Percentiles rank a stretch among this genome's conserved stretches.
These are phyloP conservation scores for Pseudogymnoascus sp. DNA, from an alignment of 2,329 filamentous ascomycete species.

Conservation along the genomic window DNA sequence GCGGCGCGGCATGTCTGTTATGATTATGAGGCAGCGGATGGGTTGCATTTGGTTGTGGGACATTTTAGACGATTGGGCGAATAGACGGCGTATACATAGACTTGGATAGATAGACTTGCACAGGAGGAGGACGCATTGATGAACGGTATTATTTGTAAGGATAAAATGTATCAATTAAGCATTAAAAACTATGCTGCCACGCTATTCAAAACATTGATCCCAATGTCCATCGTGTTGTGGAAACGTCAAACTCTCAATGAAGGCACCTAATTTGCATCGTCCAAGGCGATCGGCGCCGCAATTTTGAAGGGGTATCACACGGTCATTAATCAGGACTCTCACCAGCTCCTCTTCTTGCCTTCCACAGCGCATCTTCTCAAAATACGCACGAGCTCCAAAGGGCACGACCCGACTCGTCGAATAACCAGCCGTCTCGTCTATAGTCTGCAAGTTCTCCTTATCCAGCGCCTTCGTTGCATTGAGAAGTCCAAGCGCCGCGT, in stretches of 20 bases:
- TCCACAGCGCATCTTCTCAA: constrained; percentile 76
- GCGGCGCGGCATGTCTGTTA: constrained; percentile 29
- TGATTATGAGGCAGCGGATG: constrained; percentile 13
- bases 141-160: neutral
- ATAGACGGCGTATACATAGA: neutral
- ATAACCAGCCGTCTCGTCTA: constrained; percentile 56
- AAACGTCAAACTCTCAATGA: constrained; percentile 70
- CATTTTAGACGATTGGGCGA: neutral
- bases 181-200: neutral
- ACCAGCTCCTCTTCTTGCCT: constrained; percentile 60
- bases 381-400: constrained; percentile 72
- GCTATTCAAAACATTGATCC: constrained; percentile 50
- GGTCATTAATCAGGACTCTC: constrained; percentile 74
- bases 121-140: neutral
- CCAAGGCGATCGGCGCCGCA: constrained; percentile 66
- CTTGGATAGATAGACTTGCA: neutral
- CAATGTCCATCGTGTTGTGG: constrained; percentile 66
- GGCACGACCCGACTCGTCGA: constrained; percentile 74
- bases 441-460: constrained; percentile 42
- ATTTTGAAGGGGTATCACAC: constrained; percentile 63
- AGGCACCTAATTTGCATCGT: constrained; percentile 61
- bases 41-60: neutral
- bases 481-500: constrained; percentile 72
- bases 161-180: constrained; percentile 4
- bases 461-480: constrained; percentile 53